A percentile compares a stretch with the other conserved stretches of the same genome.
Evolutionary conservation across 2,329 filamentous ascomycete genomes (phyloP).

Genomic region (Epichloe typhina): DNA sequence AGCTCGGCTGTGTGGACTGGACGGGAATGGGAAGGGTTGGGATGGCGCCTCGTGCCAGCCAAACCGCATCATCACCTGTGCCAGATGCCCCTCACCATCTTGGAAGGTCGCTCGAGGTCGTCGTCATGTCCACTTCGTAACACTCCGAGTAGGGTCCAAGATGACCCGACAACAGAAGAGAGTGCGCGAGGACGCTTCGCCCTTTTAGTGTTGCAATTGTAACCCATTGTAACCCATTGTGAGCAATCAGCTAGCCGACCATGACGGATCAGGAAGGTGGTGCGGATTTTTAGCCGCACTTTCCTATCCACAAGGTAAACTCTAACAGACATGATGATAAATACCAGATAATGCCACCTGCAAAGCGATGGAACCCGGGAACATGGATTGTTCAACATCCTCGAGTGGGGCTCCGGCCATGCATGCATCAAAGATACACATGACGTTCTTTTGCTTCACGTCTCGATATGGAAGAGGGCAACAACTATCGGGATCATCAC

Average conservation of each 20-base stretch:
- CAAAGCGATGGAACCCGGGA: too few relatives aligned
- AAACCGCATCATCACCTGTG: neutral
- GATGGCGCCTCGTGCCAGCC: neutral
- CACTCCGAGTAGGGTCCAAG: too few relatives aligned
- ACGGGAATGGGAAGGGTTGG: too few relatives aligned
- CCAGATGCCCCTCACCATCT: neutral
- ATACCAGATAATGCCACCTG: too few relatives aligned
- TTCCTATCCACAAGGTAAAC: neutral
- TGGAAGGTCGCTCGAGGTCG: slow-evolving; percentile 2
- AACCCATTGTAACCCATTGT: neutral
- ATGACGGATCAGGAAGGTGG: neutral
- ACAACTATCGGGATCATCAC: too few relatives aligned
- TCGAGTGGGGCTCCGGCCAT: too few relatives aligned
- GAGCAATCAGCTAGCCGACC: neutral
- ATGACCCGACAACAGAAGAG: too few relatives aligned
- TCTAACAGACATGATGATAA: neutral
- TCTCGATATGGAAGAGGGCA: too few relatives aligned
- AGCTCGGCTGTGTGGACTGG: neutral
- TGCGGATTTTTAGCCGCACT: neutral
- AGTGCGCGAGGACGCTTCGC: too few relatives aligned
- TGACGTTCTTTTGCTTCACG: too few relatives aligned
- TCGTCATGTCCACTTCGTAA: neutral
- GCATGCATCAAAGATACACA: too few relatives aligned
- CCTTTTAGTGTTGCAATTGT: neutral
- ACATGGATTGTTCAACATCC: too few relatives aligned